Evolutionary conservation across 2,329 filamentous ascomycete species (phyloP).

Genomic region (Colletotrichum musicola): DNA sequence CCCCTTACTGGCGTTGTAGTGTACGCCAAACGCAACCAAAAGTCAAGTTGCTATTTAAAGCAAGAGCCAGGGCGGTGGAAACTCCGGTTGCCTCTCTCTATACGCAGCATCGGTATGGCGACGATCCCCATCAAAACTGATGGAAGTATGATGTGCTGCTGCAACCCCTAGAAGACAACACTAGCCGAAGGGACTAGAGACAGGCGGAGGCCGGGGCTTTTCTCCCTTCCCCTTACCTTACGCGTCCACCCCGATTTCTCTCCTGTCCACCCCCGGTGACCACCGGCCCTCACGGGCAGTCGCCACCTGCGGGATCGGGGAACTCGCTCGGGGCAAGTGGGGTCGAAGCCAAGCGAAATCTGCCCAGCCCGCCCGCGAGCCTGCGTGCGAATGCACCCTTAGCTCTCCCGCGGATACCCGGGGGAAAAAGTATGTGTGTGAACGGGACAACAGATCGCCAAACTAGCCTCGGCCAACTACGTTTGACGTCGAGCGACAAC

Average conservation of each 20-base stretch:
- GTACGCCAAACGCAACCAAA: too few species aligned
- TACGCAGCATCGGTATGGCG: not conserved
- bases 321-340: not conserved
- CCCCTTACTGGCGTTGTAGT: not conserved
- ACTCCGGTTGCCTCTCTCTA: not conserved
- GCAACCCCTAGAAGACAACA: not conserved
- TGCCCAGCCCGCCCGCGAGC: not conserved
- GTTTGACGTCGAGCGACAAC: not conserved
- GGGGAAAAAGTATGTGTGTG: not conserved
- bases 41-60: not conserved
- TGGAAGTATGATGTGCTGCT: conserved; percentile 4
- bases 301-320: not conserved
- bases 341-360: not conserved
- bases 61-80: not conserved
- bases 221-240: not conserved
- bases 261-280: conserved; percentile 17
- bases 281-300: conserved; percentile 16
- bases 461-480: not conserved
- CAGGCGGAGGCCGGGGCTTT: conserved; percentile 7
- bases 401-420: not conserved
- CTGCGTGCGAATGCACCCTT: not conserved
- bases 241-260: not conserved
- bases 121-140: conserved; percentile 10
- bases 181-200: not conserved
- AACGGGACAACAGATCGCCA: not conserved